These are phyloP conservation scores for Xylaria venustula DNA, from an alignment of 495 filamentous ascomycete genomes.

Conservation along the genomic window DNA sequence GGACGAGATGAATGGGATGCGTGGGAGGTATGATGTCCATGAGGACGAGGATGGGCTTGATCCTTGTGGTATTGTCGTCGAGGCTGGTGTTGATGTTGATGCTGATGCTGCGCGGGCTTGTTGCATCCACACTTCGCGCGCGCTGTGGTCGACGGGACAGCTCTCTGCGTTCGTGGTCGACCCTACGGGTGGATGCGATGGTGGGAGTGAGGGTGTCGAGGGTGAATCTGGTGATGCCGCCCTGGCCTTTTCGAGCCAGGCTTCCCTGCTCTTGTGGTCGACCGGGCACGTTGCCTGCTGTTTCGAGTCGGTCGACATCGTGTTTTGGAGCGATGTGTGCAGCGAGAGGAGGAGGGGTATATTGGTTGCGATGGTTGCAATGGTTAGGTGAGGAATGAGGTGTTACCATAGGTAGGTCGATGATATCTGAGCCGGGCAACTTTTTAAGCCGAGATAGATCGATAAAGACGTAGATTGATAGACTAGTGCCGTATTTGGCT, in stretches of 20 bases:
- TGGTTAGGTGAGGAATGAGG: no score
- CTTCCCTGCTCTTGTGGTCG: constrained; percentile 78
- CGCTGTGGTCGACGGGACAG: constrained; percentile 87
- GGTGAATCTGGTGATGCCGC: constrained; percentile 18
- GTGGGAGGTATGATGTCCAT: constrained; percentile 40
- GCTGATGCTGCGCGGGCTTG: constrained; percentile 35
- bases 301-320: constrained; percentile 4
- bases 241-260: constrained; percentile 64
- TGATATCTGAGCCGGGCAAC: no score
- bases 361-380: not conserved
- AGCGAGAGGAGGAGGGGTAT: not conserved
- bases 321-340: not conserved
- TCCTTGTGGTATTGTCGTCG: constrained; percentile 21
- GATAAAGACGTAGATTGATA: no score
- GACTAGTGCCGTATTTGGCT: not conserved
- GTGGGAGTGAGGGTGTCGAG: constrained; percentile 16
- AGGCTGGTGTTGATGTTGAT: not conserved
- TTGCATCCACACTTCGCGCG: constrained; percentile 77
- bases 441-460: no score
- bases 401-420: no score
- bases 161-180: constrained; percentile 31
- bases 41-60: constrained; percentile 33
- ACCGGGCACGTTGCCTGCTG: constrained; percentile 66
- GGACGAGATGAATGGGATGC: constrained; percentile 32
- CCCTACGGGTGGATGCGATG: constrained; percentile 26